A percentile compares a stretch with the other conserved stretches of the same genome.
phyloP scores from a whole-genome alignment of 768 basidiomycete genomes.

The Collybia sordida region DNA sequence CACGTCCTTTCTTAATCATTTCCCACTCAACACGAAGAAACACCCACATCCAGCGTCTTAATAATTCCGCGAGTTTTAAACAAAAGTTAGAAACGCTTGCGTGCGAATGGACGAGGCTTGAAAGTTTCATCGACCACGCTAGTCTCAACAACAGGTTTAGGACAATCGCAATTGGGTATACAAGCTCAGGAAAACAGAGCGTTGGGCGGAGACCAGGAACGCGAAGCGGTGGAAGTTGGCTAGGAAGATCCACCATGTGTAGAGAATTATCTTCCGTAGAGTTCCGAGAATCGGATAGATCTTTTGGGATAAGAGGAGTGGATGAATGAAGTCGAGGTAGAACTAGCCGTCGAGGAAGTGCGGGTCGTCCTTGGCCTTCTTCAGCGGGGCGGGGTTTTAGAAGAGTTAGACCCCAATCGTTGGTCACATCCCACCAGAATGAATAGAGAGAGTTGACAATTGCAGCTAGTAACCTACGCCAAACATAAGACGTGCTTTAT shows the following conservation, averaged over 20 bases:
- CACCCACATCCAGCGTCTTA: conserved; percentile 97
- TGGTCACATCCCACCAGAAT: conserved; percentile 99
- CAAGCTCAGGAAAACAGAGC: conserved; percentile 75
- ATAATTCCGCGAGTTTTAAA: conserved; percentile 86
- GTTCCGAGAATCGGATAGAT: conserved; percentile 4
- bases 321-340: conserved; percentile 47
- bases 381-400: conserved; percentile 41
- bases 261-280: conserved; percentile 9
- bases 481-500: conserved; percentile 3
- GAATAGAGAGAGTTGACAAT: conserved; percentile 90
- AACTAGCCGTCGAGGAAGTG: conserved; percentile 42
- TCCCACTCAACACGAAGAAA: conserved; percentile 98
- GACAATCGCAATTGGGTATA: conserved; percentile 82
- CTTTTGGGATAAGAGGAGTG: conserved; percentile 22
- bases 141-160: conserved; percentile 87
- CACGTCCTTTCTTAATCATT: conserved; percentile 57
- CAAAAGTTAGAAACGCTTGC: conserved; percentile 84
- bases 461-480: conserved; percentile 75
- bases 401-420: conserved; percentile 94
- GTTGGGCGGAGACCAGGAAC: conserved; percentile 74
- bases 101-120: conserved; percentile 74
- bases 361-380: conserved; percentile 23
- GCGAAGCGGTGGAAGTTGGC: conserved; percentile 32
- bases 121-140: conserved; percentile 92
- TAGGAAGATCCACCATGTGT: conserved; percentile 5